Evolutionary conservation across 1,284 basidiomycete species (phyloP).

Genomic region (Naganishia liquefaciens): DNA sequence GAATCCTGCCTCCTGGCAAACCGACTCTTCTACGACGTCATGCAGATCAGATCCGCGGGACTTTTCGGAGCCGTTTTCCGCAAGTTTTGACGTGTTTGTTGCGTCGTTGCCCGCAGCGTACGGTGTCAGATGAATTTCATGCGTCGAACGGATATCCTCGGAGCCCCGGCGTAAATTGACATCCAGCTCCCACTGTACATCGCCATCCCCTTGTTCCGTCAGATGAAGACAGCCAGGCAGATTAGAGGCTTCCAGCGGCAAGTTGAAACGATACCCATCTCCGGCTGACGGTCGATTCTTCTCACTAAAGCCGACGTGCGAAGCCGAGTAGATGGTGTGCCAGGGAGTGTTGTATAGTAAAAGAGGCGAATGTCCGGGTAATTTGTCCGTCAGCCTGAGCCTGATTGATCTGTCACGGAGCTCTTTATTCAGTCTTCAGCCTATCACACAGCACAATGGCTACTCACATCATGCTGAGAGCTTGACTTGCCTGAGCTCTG

Average conservation of each 20-base stretch:
- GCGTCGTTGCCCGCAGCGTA: constrained; percentile 12
- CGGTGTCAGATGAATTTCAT: constrained; percentile 20
- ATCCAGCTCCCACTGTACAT: constrained; percentile 28
- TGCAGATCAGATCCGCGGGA: background rate
- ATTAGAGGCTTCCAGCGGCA: constrained; percentile 18
- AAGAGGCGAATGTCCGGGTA: constrained; percentile 15
- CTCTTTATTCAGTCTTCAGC: too few relatives aligned
- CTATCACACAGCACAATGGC: too few relatives aligned
- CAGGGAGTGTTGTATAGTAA: constrained; percentile 23
- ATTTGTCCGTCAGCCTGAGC: constrained; percentile 19
- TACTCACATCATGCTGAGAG: constrained; percentile 6
- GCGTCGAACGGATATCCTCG: constrained; percentile 19
- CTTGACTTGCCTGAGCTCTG: background rate
- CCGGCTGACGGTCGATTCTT: background rate
- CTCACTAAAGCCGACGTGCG: background rate
- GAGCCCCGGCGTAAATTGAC: constrained; percentile 12
- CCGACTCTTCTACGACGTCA: constrained; percentile 11
- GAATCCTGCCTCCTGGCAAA: constrained; percentile 13
- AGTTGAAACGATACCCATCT: constrained; percentile 27
- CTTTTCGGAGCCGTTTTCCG: constrained; percentile 13
- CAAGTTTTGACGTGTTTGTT: constrained; percentile 11
- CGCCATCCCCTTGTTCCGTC: constrained; percentile 17
- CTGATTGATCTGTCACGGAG: constrained; percentile 11
- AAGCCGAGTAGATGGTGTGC: constrained; percentile 18
- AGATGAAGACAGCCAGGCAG: constrained; percentile 31